phyloP scores from a whole-genome alignment of 1,284 basidiomycete species.

The Erythrobasidium hasegawianum region DNA sequence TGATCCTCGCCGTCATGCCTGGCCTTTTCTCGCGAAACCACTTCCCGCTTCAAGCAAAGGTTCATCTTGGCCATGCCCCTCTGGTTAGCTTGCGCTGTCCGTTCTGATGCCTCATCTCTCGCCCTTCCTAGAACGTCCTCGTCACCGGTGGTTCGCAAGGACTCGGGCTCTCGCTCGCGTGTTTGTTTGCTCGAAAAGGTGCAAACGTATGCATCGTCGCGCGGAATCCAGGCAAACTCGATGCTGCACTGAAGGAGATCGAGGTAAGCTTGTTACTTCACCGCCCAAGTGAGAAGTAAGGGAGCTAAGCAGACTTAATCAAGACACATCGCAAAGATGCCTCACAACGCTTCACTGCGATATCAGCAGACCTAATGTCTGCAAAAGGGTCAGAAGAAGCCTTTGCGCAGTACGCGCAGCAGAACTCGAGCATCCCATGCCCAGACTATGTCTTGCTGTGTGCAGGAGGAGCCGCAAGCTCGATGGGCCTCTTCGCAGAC shows the following conservation, averaged over 20 bases:
- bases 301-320: too few species aligned
- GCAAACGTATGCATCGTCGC: conserved; percentile 79
- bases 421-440: conserved; percentile 55
- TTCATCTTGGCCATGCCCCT: too few species aligned
- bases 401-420: conserved; percentile 58
- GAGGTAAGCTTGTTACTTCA: conserved; percentile 59
- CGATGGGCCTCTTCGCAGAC: conserved; percentile 69
- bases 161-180: conserved; percentile 68
- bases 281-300: too few species aligned
- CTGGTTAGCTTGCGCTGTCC: background rate
- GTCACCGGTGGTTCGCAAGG: conserved; percentile 78
- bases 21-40: conserved; percentile 22
- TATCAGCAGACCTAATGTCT: conserved; percentile 61
- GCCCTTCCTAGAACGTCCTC: conserved; percentile 50
- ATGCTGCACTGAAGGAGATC: conserved; percentile 59
- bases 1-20: conserved; percentile 5
- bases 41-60: conserved; percentile 31
- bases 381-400: conserved; percentile 58
- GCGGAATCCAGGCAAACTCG: conserved; percentile 61
- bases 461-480: conserved; percentile 58
- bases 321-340: conserved; percentile 51
- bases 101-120: background rate
- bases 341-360: conserved; percentile 59
- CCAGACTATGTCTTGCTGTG: conserved; percentile 76
- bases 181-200: conserved; percentile 64